A percentile compares a stretch with the other conserved stretches of the same genome.
These are phyloP conservation scores for Diaporthe citrichinensis DNA, from an alignment of 2,329 filamentous ascomycete genomes.

Conservation along the genomic window DNA sequence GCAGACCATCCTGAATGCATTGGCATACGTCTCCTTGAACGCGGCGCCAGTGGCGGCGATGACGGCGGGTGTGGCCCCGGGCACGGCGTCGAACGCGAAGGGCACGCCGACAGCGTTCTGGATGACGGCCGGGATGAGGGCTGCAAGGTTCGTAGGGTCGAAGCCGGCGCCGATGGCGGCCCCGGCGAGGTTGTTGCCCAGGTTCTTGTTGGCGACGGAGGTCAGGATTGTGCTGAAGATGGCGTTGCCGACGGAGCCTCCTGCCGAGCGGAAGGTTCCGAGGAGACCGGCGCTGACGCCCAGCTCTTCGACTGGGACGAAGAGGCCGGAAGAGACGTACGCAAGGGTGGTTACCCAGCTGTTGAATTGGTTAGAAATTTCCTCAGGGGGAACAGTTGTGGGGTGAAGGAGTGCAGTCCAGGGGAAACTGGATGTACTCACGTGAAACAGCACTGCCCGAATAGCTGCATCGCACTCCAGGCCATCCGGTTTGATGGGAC, in stretches of 20 bases:
- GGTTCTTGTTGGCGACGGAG: slow-evolving; percentile 47
- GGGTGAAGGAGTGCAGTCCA: no score
- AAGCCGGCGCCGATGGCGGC: slow-evolving; percentile 49
- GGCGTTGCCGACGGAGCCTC: slow-evolving; percentile 52
- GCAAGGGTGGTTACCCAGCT: slow-evolving; percentile 49
- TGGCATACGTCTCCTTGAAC: slow-evolving; percentile 49
- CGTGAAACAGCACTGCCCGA: slow-evolving; percentile 51
- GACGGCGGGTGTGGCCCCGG: slow-evolving; percentile 42
- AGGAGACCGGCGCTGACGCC: slow-evolving; percentile 50
- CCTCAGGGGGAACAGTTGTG: no score
- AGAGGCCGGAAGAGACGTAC: slow-evolving; percentile 49
- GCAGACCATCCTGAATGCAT: slow-evolving; percentile 48
- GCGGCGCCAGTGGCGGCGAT: slow-evolving; percentile 41
- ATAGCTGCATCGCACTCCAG: slow-evolving; percentile 50
- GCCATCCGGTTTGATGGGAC: slow-evolving; percentile 48
- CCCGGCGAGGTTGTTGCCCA: slow-evolving; percentile 47
- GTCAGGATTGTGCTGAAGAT: slow-evolving; percentile 52
- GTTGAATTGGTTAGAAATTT: not conserved
- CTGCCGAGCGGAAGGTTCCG: slow-evolving; percentile 50
- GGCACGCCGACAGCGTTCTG: slow-evolving; percentile 51
- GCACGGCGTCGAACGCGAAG: slow-evolving; percentile 43
- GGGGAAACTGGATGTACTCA: not conserved
- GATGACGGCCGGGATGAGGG: slow-evolving; percentile 49
- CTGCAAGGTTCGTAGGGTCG: slow-evolving; percentile 41
- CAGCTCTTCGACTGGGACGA: slow-evolving; percentile 50